Evolutionary conservation across 768 basidiomycete genomes (phyloP), one percentile per base, ranked within the genome.

Genomic region (Fomitopsis pulvina): DNA sequence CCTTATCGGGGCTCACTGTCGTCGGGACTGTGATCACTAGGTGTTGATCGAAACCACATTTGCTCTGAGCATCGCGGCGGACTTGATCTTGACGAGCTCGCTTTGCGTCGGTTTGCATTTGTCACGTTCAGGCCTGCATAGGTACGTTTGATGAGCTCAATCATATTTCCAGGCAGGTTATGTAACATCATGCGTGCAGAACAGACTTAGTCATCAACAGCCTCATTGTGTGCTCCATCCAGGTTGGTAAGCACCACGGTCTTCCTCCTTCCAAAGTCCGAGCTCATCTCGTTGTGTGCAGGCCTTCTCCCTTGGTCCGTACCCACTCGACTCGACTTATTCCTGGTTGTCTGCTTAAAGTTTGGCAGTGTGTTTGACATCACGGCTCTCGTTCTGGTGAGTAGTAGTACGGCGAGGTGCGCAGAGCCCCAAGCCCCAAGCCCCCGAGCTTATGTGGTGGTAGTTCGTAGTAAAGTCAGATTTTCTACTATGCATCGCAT

Each of bases 181-280:
- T 11, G 30, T 6, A 4, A 20, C 4, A 7, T 14, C 21, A 6
- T 3, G 9, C n/a, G n/a, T n/a, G 18, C 24, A 50, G 49, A 20
- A 50, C 49, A 21, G 29, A 50, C 18, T 43, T 42, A 6, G 26
- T 44, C 7, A 43, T 50, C 18, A 50, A 50, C 18, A 24, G 30
- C 18, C 40, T 50, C 3, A 50, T 50, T 22, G 20, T 50, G 41
- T 50, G 44, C 25, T 11, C 41, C 14, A 44, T 50, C 28, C 32
- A 43, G 7, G 44, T 42, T 34, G 49, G 49, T 50, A n/a, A n/a
- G n/a, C n/a, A n/a, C n/a, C n/a, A 40, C 22, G 42, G 18, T 11
- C 25, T 5, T 38, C 12, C n/a, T 3, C 24, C 6, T 26, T 46
- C 12, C 16, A n/a, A 16, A 29, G 10, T 24, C 4, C 32, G 18